These are phyloP conservation scores for Neurospora discreta DNA, from an alignment of 495 filamentous ascomycete species.

Conservation along the genomic window DNA sequence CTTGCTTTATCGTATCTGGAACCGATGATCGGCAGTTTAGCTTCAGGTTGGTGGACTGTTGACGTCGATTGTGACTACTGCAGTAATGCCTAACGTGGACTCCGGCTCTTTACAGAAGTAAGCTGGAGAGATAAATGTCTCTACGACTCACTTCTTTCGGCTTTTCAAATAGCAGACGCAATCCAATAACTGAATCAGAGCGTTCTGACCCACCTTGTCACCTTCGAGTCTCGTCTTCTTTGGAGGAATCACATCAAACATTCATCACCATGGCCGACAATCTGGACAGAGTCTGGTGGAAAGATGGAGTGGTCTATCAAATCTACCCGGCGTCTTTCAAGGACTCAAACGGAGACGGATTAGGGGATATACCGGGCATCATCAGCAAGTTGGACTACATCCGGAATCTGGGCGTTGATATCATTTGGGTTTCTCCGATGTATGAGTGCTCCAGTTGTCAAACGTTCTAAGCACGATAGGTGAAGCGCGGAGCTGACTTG, in stretches of 20 bases:
- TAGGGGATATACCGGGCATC: conserved; percentile 59
- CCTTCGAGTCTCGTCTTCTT: background rate
- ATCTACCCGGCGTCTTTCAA: conserved; percentile 61
- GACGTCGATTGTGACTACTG: background rate
- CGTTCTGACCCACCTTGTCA: background rate
- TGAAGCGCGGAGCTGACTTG: background rate
- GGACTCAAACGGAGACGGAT: conserved; percentile 56
- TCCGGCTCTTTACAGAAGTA: background rate
- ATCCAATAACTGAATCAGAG: background rate
- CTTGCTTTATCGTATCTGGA: background rate
- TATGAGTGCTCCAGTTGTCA: background rate
- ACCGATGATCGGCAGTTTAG: background rate
- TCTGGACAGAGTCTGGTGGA: conserved; percentile 24
- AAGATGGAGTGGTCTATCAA: conserved; percentile 47
- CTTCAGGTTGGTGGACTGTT: background rate
- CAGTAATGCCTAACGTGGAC: background rate
- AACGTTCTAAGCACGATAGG: background rate
- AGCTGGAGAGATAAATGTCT: background rate
- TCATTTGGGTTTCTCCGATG: conserved; percentile 59
- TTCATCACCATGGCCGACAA: conserved; percentile 1
- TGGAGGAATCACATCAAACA: background rate
- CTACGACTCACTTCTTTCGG: background rate
- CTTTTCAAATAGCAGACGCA: background rate
- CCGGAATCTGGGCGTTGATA: conserved; percentile 49
- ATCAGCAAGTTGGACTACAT: conserved; percentile 57